These are phyloP conservation scores for Porogramme epimiltina DNA, from an alignment of 1,284 basidiomycete species.

Conservation along the genomic window DNA sequence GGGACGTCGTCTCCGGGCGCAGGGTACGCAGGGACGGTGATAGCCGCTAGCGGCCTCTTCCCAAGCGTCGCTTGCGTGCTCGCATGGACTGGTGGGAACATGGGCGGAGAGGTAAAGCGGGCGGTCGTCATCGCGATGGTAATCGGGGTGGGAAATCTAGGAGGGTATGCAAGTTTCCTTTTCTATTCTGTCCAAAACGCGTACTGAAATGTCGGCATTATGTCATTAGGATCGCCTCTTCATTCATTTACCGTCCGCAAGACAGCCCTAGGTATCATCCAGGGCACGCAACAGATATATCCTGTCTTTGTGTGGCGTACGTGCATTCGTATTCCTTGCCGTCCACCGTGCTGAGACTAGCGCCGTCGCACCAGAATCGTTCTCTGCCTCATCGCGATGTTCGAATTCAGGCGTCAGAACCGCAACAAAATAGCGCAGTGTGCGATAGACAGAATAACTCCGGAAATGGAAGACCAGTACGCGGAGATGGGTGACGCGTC, in stretches of 20 bases:
- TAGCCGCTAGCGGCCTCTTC: slow-evolving; percentile 62
- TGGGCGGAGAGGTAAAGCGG: slow-evolving; percentile 69
- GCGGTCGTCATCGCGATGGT: slow-evolving; percentile 67
- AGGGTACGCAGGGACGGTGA: slow-evolving; percentile 62
- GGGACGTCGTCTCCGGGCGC: slow-evolving; percentile 49
- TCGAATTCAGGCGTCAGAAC: slow-evolving; percentile 12
- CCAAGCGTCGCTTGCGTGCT: slow-evolving; percentile 59
- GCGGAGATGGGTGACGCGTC: slow-evolving; percentile 17
- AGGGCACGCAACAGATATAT: slow-evolving; percentile 16
- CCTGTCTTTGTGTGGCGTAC: slow-evolving; percentile 12
- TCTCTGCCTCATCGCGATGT: slow-evolving; percentile 9
- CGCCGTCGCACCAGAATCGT: too few relatives aligned
- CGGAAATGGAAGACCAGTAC: slow-evolving; percentile 4
- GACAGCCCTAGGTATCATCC: slow-evolving; percentile 19
- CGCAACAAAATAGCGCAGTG: slow-evolving; percentile 11
- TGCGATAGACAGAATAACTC: slow-evolving; percentile 10
- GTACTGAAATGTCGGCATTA: not conserved
- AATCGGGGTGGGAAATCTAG: slow-evolving; percentile 67
- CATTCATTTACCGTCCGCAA: slow-evolving; percentile 20
- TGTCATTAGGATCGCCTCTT: slow-evolving; percentile 12
- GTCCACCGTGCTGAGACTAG: too few relatives aligned
- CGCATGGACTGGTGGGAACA: slow-evolving; percentile 68
- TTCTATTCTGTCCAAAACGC: too few relatives aligned
- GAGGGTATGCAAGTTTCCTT: slow-evolving; percentile 31
- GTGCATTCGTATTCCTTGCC: not conserved